Evolutionary conservation across 805 yeast species (phyloP).

Genomic region (Nakazawaea anatomiae): DNA sequence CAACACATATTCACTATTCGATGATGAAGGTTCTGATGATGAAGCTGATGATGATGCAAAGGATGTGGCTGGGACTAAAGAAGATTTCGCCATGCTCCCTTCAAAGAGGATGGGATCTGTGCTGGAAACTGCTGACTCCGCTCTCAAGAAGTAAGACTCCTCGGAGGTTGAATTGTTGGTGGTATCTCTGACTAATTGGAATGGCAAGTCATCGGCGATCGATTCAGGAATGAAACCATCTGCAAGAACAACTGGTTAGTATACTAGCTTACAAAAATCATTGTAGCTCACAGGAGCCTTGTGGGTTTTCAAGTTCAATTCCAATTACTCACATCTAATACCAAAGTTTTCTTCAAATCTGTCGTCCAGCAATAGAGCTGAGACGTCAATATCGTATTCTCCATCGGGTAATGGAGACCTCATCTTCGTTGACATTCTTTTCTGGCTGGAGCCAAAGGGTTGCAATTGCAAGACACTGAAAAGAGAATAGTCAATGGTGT

Average conservation of each 20-base stretch:
- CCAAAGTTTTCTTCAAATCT: constrained; percentile 22
- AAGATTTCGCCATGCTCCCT: constrained; percentile 15
- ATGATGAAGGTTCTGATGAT: not conserved
- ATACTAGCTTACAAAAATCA: no score
- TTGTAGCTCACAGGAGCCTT: no score
- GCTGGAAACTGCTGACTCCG: constrained; percentile 16
- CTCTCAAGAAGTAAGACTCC: constrained; percentile 17
- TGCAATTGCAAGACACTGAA: no score
- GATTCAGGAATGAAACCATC: constrained; percentile 28
- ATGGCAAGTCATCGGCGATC: constrained; percentile 19
- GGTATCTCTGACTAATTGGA: constrained; percentile 16
- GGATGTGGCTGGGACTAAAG: constrained; percentile 7
- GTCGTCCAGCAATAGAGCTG: constrained; percentile 16
- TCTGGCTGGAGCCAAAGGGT: no score
- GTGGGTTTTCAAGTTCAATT: not conserved
- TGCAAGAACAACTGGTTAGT: constrained; percentile 4
- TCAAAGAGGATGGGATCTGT: constrained; percentile 22
- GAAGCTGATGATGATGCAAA: constrained; percentile 3
- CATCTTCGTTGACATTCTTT: not conserved
- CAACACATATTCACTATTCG: constrained; percentile 18
- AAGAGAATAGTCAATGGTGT: no score
- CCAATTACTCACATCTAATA: constrained; percentile 21
- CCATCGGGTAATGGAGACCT: constrained; percentile 25
- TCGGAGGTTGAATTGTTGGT: constrained; percentile 4
- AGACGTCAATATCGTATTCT: constrained; percentile 27